Base-by-base conservation (phyloP, 345 rosid species). In the Dovyalis caffra region DNA sequence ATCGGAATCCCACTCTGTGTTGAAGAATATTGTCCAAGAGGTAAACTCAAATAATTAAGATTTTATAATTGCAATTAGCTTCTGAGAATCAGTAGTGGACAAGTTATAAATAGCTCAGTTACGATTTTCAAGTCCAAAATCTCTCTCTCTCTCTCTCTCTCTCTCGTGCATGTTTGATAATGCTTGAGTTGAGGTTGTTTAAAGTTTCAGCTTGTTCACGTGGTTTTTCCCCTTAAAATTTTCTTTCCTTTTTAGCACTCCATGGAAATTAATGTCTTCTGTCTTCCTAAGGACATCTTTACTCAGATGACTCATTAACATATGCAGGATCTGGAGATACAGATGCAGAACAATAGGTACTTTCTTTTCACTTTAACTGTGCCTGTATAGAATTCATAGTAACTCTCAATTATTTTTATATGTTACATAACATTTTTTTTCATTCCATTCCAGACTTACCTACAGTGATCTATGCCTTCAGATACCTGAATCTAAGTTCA, bases 391-490 rank as follows among this genome's bases (percentile, higher is more conserved):
- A 28, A 64, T 25, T 18, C n/a, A 20, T 76, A 26, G 47, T 29
- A 18, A 15, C 29, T 62, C 66, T 65, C 66, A 45, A 57, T 58
- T 67, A 47, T 16, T 65, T 77, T 61, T 63, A 40, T 64, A 37
- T 73, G 65, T 64, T 78, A 77, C 51, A 78, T 82, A 34, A 78
- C 75, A 45, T 73, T 20, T 34, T 77, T 66, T 32, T 69, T 76
- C 16, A 31, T 40, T 80, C 77, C 68, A 64, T 83, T 84, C 65
- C 96, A 96, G 99, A 81, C 91, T 92, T 84, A 96, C 99, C 71
- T 93, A 90, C 92, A 93, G 99, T 81, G 99, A 96, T 85, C 87
- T 96, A 73, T 93, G 99, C 86, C 88, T 83, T 84, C 97, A 83
- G 83, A 92, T 91, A 78, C 97, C 98, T 67, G 99, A 96, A 83